Conservation (phyloP, 2,329 filamentous ascomycete genomes). For the Paecilomyces sp. region DNA sequence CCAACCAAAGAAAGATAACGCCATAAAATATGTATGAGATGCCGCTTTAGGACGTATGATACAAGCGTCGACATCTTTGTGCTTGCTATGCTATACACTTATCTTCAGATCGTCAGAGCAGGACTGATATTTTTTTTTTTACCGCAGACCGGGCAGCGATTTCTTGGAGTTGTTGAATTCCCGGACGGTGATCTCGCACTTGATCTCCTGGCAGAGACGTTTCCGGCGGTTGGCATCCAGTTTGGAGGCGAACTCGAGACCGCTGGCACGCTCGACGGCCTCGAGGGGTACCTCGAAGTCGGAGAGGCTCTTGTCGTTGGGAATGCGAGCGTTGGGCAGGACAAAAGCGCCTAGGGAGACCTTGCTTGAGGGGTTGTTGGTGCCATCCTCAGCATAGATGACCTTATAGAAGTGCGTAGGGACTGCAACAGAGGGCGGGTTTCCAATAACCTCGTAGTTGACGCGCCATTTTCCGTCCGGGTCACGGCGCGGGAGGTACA, state of each 20-base stretch:
- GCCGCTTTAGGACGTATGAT: not conserved
- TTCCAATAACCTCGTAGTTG: constrained; percentile 90
- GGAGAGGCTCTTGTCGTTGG: constrained; percentile 75
- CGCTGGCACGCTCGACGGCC: constrained; percentile 83
- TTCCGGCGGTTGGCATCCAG: constrained; percentile 66
- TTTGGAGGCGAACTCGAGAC: constrained; percentile 81
- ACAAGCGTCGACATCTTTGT: not conserved
- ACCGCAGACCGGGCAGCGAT: constrained; percentile 7
- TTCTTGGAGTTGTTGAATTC: constrained; percentile 63
- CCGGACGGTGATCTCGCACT: constrained; percentile 73
- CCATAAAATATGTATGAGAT: not conserved
- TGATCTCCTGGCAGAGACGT: constrained; percentile 78
- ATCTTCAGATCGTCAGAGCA: not conserved
- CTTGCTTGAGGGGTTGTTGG: constrained; percentile 50
- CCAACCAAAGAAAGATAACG: not conserved
- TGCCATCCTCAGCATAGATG: constrained; percentile 86
- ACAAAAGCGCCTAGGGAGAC: constrained; percentile 93
- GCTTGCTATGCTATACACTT: not conserved
- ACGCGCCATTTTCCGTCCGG: constrained; percentile 93
- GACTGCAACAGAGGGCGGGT: constrained; percentile 86
- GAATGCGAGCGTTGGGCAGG: constrained; percentile 81
- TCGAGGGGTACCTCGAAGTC: constrained; percentile 96
- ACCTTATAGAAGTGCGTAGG: constrained; percentile 99
- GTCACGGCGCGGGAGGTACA: constrained; percentile 85
- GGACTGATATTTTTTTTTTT: not conserved